Evolutionary conservation across 805 yeast species (phyloP), one percentile per base, ranked within the genome.

Genomic region (Candida sanyiensis): DNA sequence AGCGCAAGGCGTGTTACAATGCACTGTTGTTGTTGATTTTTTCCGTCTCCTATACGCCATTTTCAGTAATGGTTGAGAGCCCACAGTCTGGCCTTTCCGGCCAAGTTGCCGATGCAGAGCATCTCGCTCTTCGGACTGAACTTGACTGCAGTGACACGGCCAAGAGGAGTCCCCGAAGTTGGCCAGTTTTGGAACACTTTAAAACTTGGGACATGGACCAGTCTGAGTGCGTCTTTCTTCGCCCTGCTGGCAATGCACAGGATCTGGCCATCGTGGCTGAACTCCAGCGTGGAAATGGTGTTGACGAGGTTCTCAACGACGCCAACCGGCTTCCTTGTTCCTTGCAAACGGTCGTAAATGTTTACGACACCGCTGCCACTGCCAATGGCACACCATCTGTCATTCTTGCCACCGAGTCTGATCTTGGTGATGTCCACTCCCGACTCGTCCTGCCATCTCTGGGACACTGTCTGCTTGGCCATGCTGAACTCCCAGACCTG

Each of bases 111-210:
- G 1, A 87, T 75, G 13, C 89, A 86, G 35, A 93, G 59, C 80
- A 89, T 76, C 61, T 86, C 93, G 43, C 80, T 77, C 46, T 76
- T 75, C 20, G 93, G 87, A 30, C 94, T 78, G 61, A 90, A 90
- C 12, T 77, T 74, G 3, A 78, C 81, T 13, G 80, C 62, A 0
- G 96, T 85, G 24, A 93, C 96, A 49, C 82, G 78, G n/a, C 98
- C 99, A 49, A 93, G 71, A 9, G 98, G 97, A 1, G 98, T 90
- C 6, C 88, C 88, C 37, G 90, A 80, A 2, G 97, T 93, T 13
- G 99, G 99, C 98, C 98, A 93, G 66, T 93, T 93, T 35, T 80
- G 70, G 63, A 80, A 93, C 6, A 86, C 95, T 15, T 85, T 75
- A 47, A 90, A 86, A 19, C 84, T 73, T 17, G 97, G 96, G 41